Conservation (phyloP, 495 filamentous ascomycete genomes). For the Penicillium pancosmium region DNA sequence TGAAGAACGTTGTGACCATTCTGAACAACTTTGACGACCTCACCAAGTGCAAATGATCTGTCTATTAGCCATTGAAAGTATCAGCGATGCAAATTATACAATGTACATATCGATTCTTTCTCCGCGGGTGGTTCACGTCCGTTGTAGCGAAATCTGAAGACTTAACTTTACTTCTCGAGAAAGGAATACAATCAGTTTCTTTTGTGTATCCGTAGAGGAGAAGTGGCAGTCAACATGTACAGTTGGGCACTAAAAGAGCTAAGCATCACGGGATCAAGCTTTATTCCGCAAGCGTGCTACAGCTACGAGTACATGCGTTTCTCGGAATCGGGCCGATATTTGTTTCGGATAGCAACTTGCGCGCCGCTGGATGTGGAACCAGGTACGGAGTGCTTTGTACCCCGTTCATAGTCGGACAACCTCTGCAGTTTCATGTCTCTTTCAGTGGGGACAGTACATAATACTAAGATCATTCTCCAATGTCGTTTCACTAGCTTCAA, state of each 20-base stretch:
- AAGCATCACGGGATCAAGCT: not conserved
- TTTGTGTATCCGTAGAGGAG: not conserved
- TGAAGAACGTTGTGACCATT: slow-evolving; percentile 74
- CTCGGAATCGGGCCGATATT: not conserved
- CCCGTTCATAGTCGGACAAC: not conserved
- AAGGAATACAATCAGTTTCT: not conserved
- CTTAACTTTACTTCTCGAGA: not conserved
- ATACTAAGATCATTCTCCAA: not conserved
- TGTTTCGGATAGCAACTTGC: not conserved
- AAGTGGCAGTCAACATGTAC: not conserved
- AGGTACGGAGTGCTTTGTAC: not conserved
- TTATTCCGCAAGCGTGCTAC: not conserved
- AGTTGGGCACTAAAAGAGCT: not conserved
- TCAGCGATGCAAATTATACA: slow-evolving; percentile 16
- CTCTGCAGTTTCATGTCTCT: not conserved
- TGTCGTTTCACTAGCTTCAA: slow-evolving; percentile 3
- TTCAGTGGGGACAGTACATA: not conserved
- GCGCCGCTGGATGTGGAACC: too few relatives aligned
- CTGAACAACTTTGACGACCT: slow-evolving; percentile 71
- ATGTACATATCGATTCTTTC: slow-evolving; percentile 39
- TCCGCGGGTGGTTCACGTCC: slow-evolving; percentile 17
- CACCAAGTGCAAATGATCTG: slow-evolving; percentile 67
- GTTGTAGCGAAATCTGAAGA: slow-evolving; percentile 21
- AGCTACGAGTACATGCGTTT: not conserved
- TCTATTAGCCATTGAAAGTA: slow-evolving; percentile 11